Percentiles rank a stretch among this genome's conserved stretches.
Evolutionary conservation across 1,139 yeast genomes (phyloP).

Genomic region (Hansenula sp.): DNA sequence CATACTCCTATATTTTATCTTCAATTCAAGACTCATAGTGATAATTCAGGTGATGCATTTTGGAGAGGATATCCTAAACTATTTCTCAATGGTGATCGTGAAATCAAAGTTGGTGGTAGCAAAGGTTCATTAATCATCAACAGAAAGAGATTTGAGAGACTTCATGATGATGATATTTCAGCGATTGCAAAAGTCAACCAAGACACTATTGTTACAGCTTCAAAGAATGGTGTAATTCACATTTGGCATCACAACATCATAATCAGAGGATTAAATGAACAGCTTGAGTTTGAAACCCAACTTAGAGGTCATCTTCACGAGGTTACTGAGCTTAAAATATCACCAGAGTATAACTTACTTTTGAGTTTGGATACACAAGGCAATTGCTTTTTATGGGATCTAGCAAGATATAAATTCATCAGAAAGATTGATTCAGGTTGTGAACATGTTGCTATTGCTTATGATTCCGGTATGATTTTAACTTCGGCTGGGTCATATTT

Average conservation of each 20-base stretch:
- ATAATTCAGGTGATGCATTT: conserved; percentile 21
- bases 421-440: conserved; percentile 31
- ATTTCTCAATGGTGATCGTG: conserved; percentile 29
- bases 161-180: conserved; percentile 25
- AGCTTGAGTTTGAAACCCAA: conserved; percentile 39
- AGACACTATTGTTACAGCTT: conserved; percentile 44
- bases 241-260: conserved; percentile 40
- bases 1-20: conserved; percentile 18
- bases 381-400: conserved; percentile 53
- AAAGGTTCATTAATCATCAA: conserved; percentile 22
- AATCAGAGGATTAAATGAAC: conserved; percentile 19
- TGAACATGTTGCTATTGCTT: conserved; percentile 41
- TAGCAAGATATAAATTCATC: conserved; percentile 44
- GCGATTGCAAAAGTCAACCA: conserved; percentile 20
- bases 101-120: conserved; percentile 15
- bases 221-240: conserved; percentile 50
- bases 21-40: conserved; percentile 21
- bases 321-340: conserved; percentile 38
- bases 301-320: conserved; percentile 51
- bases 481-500: conserved; percentile 27
- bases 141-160: conserved; percentile 20
- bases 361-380: conserved; percentile 50
- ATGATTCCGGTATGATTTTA: conserved; percentile 52
- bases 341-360: conserved; percentile 48
- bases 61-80: conserved; percentile 31